A percentile compares a stretch with the other conserved stretches of the same genome.
phyloP scores from a whole-genome alignment of 169 alveolate species.

The Cytauxzoon felis region DNA sequence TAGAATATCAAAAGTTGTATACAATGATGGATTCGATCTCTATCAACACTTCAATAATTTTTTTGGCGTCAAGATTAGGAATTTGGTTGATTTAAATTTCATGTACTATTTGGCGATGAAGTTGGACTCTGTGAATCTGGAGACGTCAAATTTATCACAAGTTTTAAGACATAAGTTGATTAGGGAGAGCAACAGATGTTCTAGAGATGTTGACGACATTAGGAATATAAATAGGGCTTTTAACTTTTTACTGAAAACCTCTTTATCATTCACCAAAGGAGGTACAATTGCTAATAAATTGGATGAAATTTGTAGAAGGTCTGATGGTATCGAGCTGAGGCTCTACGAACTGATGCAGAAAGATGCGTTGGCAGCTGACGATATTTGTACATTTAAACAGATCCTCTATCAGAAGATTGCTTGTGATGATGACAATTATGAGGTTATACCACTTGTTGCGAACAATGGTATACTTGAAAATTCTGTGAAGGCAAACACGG shows the following conservation, averaged over 20 bases:
- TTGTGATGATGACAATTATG: no score
- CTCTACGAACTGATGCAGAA: no score
- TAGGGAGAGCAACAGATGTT: background rate
- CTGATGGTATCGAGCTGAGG: no score
- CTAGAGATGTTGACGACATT: background rate
- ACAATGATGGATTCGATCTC: slow-evolving; percentile 37
- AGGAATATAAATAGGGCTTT: background rate
- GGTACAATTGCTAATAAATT: no score
- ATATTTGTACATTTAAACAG: no score
- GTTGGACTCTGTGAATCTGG: background rate
- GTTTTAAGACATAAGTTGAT: background rate
- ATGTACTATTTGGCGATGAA: background rate
- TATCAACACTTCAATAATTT: background rate
- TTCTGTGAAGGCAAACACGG: no score
- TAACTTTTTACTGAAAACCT: slow-evolving; percentile 9
- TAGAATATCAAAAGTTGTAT: slow-evolving; percentile 25
- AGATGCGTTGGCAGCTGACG: no score
- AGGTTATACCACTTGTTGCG: no score
- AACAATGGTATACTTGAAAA: no score
- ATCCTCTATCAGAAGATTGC: no score
- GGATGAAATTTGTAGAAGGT: no score
- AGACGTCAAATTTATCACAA: slow-evolving; percentile 4
- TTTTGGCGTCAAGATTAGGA: slow-evolving; percentile 3
- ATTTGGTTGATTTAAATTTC: slow-evolving; percentile 35
- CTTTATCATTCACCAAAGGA: no score